These are phyloP conservation scores for Talaromyces sp. DNA, from an alignment of 2,329 filamentous ascomycete species.

Conservation along the genomic window DNA sequence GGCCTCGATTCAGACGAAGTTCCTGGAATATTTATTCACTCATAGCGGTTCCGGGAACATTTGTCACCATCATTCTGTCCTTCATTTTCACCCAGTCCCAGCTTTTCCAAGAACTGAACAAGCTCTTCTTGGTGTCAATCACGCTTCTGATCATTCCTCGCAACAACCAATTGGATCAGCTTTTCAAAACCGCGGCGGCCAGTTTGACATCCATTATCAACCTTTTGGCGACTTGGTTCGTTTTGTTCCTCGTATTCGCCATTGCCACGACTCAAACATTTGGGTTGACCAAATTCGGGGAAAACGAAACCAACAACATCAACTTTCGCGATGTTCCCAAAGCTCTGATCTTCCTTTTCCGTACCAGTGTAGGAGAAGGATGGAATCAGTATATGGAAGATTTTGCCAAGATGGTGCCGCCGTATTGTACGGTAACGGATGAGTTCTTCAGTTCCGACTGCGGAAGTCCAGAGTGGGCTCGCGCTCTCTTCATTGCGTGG, in stretches of 20 bases:
- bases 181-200: conserved; percentile 97
- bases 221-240: conserved; percentile 91
- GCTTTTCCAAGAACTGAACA: conserved; percentile 78
- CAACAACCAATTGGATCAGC: conserved; percentile 93
- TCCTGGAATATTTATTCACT: conserved; percentile 94
- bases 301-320: conserved; percentile 66
- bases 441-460: conserved; percentile 87
- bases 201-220: conserved; percentile 88
- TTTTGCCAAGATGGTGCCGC: conserved; percentile 72
- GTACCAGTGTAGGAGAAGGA: conserved; percentile 87
- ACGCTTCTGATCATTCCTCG: conserved; percentile 86
- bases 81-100: conserved; percentile 51
- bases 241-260: conserved; percentile 91
- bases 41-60: conserved; percentile 70
- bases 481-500: conserved; percentile 88
- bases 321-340: conserved; percentile 95
- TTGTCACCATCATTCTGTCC: conserved; percentile 74
- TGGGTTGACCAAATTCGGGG: conserved; percentile 82
- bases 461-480: conserved; percentile 82
- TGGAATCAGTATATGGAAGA: conserved; percentile 99
- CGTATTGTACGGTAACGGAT: conserved; percentile 67
- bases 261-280: conserved; percentile 96
- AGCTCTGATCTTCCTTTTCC: conserved; percentile 85
- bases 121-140: conserved; percentile 87
- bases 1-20: conserved; percentile 84